Conservation (phyloP, 1,139 yeast genomes). For the Geotrichum candidum region DNA sequence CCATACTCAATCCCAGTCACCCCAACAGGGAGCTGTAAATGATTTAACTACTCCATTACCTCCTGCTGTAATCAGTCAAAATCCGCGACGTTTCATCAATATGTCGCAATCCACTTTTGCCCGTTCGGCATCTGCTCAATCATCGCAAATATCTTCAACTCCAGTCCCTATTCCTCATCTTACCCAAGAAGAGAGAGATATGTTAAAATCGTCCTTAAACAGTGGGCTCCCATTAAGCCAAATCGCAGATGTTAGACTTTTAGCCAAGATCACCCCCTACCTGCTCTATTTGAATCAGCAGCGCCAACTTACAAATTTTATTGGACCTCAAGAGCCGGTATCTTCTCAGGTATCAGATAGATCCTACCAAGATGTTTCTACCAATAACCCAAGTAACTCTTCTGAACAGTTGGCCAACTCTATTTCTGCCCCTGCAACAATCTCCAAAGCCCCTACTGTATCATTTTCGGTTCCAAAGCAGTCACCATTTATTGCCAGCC, state of each 20-base stretch:
- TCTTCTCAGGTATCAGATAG: background rate
- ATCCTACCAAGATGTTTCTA: background rate
- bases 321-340: background rate
- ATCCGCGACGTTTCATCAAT: background rate
- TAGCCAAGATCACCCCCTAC: background rate
- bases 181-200: background rate
- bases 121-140: background rate
- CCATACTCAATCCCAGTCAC: background rate
- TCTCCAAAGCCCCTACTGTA: background rate
- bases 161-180: background rate
- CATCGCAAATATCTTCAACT: background rate
- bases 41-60: background rate
- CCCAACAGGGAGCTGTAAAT: background rate
- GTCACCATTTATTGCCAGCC: background rate
- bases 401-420: background rate
- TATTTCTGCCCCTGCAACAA: background rate
- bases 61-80: background rate
- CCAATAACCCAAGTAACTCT: background rate
- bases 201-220: background rate
- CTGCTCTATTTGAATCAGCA: background rate
- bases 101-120: background rate
- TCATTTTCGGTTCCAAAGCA: background rate
- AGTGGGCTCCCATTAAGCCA: background rate
- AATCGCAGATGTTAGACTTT: background rate
- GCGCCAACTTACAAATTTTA: background rate